These are phyloP conservation scores for Strobilomyces confusus DNA, from an alignment of 768 basidiomycete species.

Conservation along the genomic window DNA sequence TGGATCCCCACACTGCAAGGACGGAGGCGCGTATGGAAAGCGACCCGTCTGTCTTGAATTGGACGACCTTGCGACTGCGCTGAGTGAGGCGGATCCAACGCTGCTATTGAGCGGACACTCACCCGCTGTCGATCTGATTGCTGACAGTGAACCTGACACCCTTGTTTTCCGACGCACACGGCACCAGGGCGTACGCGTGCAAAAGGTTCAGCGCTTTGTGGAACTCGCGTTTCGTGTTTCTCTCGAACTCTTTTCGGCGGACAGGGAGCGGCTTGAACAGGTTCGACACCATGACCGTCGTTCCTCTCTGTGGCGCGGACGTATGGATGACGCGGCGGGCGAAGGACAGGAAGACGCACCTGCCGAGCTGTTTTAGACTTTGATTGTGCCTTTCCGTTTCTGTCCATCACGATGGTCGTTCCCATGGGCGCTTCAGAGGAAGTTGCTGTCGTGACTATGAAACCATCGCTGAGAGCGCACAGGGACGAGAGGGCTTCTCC, in stretches of 20 bases:
- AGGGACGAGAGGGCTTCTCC: conserved; percentile 95
- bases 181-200: conserved; percentile 86
- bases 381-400: conserved; percentile 55
- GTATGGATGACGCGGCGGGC: neutral
- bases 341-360: conserved; percentile 38
- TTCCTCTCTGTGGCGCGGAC: conserved; percentile 65
- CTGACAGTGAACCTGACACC: conserved; percentile 73
- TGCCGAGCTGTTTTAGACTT: conserved; percentile 69
- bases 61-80: conserved; percentile 55
- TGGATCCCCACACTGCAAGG: conserved; percentile 80
- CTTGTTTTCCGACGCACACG: conserved; percentile 52
- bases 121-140: conserved; percentile 73
- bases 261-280: conserved; percentile 86
- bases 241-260: conserved; percentile 84
- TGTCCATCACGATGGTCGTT: conserved; percentile 68
- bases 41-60: conserved; percentile 70
- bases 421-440: conserved; percentile 72
- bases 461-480: conserved; percentile 72
- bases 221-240: conserved; percentile 87
- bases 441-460: conserved; percentile 74
- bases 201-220: conserved; percentile 78
- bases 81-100: conserved; percentile 2
- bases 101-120: conserved; percentile 20
- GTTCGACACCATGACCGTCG: conserved; percentile 67
- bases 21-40: conserved; percentile 60